Evolutionary conservation across 352 stramenopile genomes (phyloP), one percentile per base, ranked within the genome.

Genomic region (Achlya hypogyna): DNA sequence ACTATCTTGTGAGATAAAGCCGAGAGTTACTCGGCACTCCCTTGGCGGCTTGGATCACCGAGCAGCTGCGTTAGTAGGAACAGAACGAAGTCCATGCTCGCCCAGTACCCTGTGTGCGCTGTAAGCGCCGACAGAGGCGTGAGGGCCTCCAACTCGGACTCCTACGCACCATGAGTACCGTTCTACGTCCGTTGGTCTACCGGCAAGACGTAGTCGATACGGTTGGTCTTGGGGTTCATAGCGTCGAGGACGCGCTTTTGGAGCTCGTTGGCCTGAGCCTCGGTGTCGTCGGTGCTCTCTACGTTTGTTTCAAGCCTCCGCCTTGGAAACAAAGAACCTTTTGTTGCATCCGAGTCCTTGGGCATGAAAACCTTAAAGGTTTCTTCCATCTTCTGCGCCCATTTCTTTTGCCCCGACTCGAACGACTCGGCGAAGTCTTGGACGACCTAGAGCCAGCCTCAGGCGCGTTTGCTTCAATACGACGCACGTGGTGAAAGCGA

Each of bases 351-450:
- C 5, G 25, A n/a, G 49, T 56, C 49, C 8, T 56, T 56, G 1
- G 49, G 49, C 49, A 56, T 3, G 25, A 56, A 56, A 16, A n/a
- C 49, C 31, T 58, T 52, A 20, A 67, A 67, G 5, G 60, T 49
- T 9, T 54, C 1, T 8, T 49, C 60, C 25, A 67, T 67, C 0
- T 59, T 32, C 42, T 67, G 51, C 18, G 60, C 42, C 18, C 56
- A 51, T 27, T 67, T 56, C n/a, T 58, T 58, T n/a, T 67, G 60
- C 14, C 60, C 51, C 2, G 60, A 51, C 18, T 67, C 60, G n/a
- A 67, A 38, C 34, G 60, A 67, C 18, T 67, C 60, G 43, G 51
- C 60, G 22, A 67, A 51, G 60, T 67, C 60, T 67, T 67, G 60
- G 5, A 67, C 60, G 18, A 49, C 60, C 60, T 67, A 6, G 6